Evolutionary conservation across 768 basidiomycete genomes (phyloP), one percentile per base, ranked within the genome.

Genomic region (Clathrus columnatus): DNA sequence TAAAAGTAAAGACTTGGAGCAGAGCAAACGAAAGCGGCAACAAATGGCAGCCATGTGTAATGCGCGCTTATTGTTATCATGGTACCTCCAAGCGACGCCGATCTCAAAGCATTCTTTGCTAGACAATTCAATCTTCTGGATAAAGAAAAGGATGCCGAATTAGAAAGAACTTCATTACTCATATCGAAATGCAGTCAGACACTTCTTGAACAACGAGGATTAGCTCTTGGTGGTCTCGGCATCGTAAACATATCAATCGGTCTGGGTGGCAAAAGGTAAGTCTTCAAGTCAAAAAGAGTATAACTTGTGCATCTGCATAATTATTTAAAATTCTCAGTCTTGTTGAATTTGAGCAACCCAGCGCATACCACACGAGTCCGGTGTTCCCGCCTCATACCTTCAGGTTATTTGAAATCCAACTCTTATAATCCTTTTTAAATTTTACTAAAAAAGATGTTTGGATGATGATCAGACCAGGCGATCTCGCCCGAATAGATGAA

Each of bases 241-340:
- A 71, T 91, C 1, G 75, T 79, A 0, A 75, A 77, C 23, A 75
- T 92, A n/a, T 83, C 79, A 50, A 77, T 96, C 17, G 95, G 94
- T 2, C 76, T 97, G 4, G 94, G 92, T 24, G 94, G 93, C 24
- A 94, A 93, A 73, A 93, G 84, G 92, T 95, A 67, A 65, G 24
- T 46, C 16, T 20, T 46, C 18, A 43, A 48, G 51, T 48, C 2
- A 17, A 56, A 5, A 21, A 8, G 7, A 1, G 21, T 24, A 42
- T 27, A 47, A 27, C 54, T 44, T 45, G 30, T 48, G 23, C 24
- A 32, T 46, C 41, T 21, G 10, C 11, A 46, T 51, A 49, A 54
- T 41, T 44, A 36, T 28, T n/a, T 36, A 10, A 64, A 51, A 72
- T 64, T 61, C 60, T 45, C 20, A 95, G 93, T 46, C 71, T 97